These are phyloP conservation scores for Plectranthus barbatus DNA, from an alignment of 257 asterid genomes.

Conservation along the genomic window DNA sequence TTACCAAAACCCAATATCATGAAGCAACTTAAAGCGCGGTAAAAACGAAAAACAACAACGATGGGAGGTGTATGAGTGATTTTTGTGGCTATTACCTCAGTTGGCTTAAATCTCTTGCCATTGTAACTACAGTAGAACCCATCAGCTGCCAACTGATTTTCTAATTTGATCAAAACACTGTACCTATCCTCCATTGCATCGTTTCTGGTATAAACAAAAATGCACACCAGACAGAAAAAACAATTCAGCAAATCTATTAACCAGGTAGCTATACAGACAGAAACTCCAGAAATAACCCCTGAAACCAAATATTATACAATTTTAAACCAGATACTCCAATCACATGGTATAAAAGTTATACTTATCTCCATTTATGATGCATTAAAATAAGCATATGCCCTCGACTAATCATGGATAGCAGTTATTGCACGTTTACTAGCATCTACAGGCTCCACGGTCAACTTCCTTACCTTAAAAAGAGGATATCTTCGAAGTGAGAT, in stretches of 20 bases:
- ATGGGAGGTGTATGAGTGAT: background rate
- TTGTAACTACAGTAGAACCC: slow-evolving; percentile 74
- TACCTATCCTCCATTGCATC: slow-evolving; percentile 90
- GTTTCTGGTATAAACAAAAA: slow-evolving; percentile 41
- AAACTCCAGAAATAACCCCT: background rate
- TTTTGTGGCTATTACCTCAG: slow-evolving; percentile 45
- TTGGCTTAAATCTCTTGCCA: slow-evolving; percentile 67
- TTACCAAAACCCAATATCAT: slow-evolving; percentile 1
- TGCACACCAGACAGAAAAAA: background rate
- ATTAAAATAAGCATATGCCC: background rate
- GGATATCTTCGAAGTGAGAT: slow-evolving; percentile 43
- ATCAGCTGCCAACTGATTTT: slow-evolving; percentile 61
- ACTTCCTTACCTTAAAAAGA: slow-evolving; percentile 56
- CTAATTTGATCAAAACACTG: slow-evolving; percentile 76
- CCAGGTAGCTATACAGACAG: background rate
- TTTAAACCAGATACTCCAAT: background rate
- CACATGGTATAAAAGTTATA: background rate
- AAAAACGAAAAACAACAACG: background rate
- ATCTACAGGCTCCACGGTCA: background rate
- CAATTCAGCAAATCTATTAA: background rate
- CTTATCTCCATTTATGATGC: background rate
- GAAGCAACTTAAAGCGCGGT: background rate
- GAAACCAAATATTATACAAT: background rate
- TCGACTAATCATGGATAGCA: background rate
- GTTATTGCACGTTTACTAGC: background rate